These are phyloP conservation scores for Suhomyces sp. DNA, from an alignment of 805 yeast species.

Conservation along the genomic window DNA sequence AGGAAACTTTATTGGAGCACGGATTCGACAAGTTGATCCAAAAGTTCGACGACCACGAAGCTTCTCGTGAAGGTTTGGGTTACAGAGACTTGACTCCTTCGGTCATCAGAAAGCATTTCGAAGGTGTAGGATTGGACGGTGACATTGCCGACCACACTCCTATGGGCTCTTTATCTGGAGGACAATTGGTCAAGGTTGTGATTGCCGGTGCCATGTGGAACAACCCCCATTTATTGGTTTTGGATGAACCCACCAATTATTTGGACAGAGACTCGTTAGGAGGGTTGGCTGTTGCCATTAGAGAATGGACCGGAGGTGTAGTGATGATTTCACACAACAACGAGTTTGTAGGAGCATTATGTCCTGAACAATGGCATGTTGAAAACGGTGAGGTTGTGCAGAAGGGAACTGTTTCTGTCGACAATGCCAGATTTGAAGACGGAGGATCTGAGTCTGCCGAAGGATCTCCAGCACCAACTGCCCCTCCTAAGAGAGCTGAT, in stretches of 20 bases:
- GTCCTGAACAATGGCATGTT: slow-evolving; percentile 98
- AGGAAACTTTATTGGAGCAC: slow-evolving; percentile 73
- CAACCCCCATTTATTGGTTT: slow-evolving; percentile 92
- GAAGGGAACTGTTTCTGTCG: slow-evolving; percentile 75
- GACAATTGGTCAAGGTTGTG: slow-evolving; percentile 96
- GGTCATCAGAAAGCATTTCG: slow-evolving; percentile 94
- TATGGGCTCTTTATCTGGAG: slow-evolving; percentile 94
- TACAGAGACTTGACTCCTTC: slow-evolving; percentile 66
- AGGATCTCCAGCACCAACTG: slow-evolving; percentile 43
- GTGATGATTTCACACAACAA: slow-evolving; percentile 97
- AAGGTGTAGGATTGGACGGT: slow-evolving; percentile 95
- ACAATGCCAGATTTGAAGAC: slow-evolving; percentile 79
- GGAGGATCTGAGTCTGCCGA: slow-evolving; percentile 54
- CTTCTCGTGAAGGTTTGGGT: slow-evolving; percentile 48
- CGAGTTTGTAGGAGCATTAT: slow-evolving; percentile 94
- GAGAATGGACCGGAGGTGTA: slow-evolving; percentile 98
- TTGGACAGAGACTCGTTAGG: slow-evolving; percentile 97
- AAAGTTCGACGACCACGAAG: slow-evolving; percentile 47
- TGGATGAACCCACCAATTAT: slow-evolving; percentile 98
- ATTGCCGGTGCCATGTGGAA: slow-evolving; percentile 99
- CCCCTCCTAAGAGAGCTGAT: slow-evolving; percentile 43
- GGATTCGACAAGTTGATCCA: slow-evolving; percentile 44
- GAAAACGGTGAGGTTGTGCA: slow-evolving; percentile 88
- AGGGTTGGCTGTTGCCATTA: slow-evolving; percentile 94
- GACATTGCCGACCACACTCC: slow-evolving; percentile 99